These are phyloP conservation scores for Pigoraptor vietnamica DNA, from an alignment of 78 protist species.

Conservation along the genomic window DNA sequence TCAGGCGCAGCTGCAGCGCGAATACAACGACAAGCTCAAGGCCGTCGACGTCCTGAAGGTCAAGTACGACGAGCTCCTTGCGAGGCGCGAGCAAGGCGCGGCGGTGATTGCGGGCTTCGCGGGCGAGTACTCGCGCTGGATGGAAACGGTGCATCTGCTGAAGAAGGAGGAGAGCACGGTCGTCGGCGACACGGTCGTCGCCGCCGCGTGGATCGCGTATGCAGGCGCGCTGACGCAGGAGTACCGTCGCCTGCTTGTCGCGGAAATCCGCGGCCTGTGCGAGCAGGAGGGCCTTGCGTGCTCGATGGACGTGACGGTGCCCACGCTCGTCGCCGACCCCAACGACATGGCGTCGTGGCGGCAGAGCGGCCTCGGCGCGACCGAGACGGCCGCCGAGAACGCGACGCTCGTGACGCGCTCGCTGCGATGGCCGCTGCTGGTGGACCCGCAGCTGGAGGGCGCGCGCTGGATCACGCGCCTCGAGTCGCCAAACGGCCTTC, in stretches of 20 bases:
- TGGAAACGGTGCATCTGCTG: slow-evolving; percentile 14
- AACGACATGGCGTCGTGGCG: slow-evolving; percentile 62
- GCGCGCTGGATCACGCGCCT: slow-evolving; percentile 67
- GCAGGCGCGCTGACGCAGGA: slow-evolving; percentile 72
- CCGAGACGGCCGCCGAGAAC: slow-evolving; percentile 53
- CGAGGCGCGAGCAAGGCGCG: slow-evolving; percentile 55
- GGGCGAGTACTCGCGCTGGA: slow-evolving; percentile 70
- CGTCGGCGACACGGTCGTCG: slow-evolving; percentile 61
- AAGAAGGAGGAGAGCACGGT: neutral
- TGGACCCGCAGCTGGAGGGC: slow-evolving; percentile 85
- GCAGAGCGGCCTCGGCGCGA: slow-evolving; percentile 56
- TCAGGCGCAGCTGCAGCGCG: slow-evolving; percentile 27
- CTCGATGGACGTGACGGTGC: slow-evolving; percentile 21
- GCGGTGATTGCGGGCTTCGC: slow-evolving; percentile 53
- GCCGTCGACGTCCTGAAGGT: slow-evolving; percentile 59
- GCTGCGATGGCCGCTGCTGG: slow-evolving; percentile 72
- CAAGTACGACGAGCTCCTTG: slow-evolving; percentile 23
- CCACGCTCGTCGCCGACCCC: slow-evolving; percentile 47
- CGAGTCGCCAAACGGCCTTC: slow-evolving; percentile 36
- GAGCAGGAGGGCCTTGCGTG: slow-evolving; percentile 12
- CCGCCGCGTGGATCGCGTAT: slow-evolving; percentile 72
- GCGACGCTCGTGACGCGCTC: slow-evolving; percentile 46
- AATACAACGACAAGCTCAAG: slow-evolving; percentile 57
- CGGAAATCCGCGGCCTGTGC: slow-evolving; percentile 35
- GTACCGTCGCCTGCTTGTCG: slow-evolving; percentile 32